These are phyloP conservation scores for Argentina anserina DNA, from an alignment of 306 rosid genomes.

Conservation along the genomic window DNA sequence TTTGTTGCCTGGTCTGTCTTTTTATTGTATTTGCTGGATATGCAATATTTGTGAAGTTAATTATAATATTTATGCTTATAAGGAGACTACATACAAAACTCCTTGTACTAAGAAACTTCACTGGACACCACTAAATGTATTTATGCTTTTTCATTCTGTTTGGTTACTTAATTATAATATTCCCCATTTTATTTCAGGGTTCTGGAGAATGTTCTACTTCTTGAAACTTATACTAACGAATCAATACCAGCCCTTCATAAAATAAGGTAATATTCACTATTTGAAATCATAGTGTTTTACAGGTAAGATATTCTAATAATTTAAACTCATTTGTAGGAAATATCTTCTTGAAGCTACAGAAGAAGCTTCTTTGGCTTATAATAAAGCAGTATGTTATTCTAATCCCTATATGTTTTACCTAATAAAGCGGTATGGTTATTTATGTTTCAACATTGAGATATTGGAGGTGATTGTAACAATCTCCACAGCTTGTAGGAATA, in stretches of 20 bases:
- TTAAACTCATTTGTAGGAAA: slow-evolving; percentile 49
- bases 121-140: background rate
- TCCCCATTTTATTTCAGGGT: slow-evolving; percentile 49
- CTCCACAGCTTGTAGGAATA: background rate
- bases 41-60: background rate
- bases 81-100: no score
- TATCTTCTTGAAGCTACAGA: slow-evolving; percentile 94
- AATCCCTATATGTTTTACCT: background rate
- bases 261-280: slow-evolving; percentile 54
- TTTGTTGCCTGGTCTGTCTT: slow-evolving; percentile 29
- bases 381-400: slow-evolving; percentile 72
- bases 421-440: no score
- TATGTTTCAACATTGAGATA: background rate
- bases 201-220: slow-evolving; percentile 78
- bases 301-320: slow-evolving; percentile 5
- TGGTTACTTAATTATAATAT: slow-evolving; percentile 14
- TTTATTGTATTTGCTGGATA: background rate
- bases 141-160: background rate
- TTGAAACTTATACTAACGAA: slow-evolving; percentile 87
- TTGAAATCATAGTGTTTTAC: slow-evolving; percentile 18
- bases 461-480: background rate
- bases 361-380: slow-evolving; percentile 92
- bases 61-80: no score
- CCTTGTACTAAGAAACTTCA: background rate
- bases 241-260: slow-evolving; percentile 94